These are phyloP conservation scores for Solanum paucissectum DNA, from an alignment of 257 asterid genomes.

Conservation along the genomic window DNA sequence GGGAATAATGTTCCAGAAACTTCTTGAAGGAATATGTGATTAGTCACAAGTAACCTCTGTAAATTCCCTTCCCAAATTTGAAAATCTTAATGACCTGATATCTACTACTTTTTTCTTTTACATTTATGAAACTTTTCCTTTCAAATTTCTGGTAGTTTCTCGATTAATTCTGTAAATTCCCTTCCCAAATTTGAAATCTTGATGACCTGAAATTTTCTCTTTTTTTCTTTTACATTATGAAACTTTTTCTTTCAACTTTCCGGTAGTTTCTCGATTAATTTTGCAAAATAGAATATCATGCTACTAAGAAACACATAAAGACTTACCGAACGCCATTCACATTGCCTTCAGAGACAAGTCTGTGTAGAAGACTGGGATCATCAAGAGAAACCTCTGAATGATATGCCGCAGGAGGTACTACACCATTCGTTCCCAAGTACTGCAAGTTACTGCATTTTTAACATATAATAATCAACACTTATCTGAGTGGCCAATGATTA, in stretches of 20 bases:
- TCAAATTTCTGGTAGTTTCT: not conserved
- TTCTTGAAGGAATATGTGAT: not conserved
- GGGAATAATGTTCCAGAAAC: not conserved
- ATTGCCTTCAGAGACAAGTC: conserved; percentile 81
- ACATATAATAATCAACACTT: not conserved
- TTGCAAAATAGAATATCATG: not conserved
- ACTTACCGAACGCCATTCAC: conserved; percentile 69
- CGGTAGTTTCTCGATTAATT: not conserved
- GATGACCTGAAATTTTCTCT: not conserved
- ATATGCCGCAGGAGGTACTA: conserved; percentile 28
- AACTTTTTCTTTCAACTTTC: not conserved
- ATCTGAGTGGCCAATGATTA: not conserved
- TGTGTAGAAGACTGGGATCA: conserved; percentile 58
- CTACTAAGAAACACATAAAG: not conserved
- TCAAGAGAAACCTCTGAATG: conserved; percentile 37
- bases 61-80: not conserved
- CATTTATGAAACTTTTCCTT: not conserved
- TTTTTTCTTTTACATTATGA: not conserved
- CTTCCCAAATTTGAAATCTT: not conserved
- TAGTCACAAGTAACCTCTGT: not conserved
- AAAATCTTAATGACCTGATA: not conserved
- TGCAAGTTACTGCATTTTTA: conserved; percentile 51
- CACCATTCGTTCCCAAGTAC: conserved; percentile 51
- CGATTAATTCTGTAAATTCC: not conserved
- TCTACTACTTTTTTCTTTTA: not conserved